Base-by-base conservation (phyloP, 352 stramenopile species). In the Thraustotheca clavata region DNA sequence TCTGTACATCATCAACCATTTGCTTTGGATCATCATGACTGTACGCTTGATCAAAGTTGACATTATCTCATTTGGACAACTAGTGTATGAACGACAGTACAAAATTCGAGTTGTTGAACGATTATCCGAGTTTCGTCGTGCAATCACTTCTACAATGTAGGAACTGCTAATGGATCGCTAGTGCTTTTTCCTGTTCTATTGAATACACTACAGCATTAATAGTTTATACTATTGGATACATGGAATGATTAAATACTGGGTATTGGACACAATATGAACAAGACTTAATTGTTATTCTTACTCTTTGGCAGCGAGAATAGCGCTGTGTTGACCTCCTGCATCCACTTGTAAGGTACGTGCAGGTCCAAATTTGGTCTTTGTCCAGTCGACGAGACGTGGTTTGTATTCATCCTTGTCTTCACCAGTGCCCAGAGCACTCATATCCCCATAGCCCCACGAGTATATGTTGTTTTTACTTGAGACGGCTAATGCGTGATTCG, bases 371-470 rank as follows among this genome's bases (percentile, higher is more conserved):
- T 75, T 80, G 49, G 83, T 76, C 67, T 89, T 88, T 57, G 70
- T 57, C 78, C 85, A 89, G 50, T 88, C 67, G 32, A 97, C 26
- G 50, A 72, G 46, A 22, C 66, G 71, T 14, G 89, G 89, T 18
- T 77, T 78, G 39, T 73, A 73, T 71, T 95, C 83, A 55, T 97
- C 91, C 60, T 79, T 71, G 32, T 93, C 85, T 49, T 79, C 59
- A 62, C 88, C 91, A 61, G 95, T 86, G 18, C 91, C 91, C 9
- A 98, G 77, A 26, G 82, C 81, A 20, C 91, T 72, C 81, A 97
- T 97, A 57, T 98, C 91, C 22, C 90, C 90, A 66, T 96, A 97
- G 49, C 91, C 91, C 91, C 91, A 98, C 39, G 87, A 86, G 67
- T 89, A 95, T 16, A 96, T 71, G 29, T 79, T 67, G 69, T 90